Conservation (phyloP, 139 green algal species). For the Gonium pectorale region DNA sequence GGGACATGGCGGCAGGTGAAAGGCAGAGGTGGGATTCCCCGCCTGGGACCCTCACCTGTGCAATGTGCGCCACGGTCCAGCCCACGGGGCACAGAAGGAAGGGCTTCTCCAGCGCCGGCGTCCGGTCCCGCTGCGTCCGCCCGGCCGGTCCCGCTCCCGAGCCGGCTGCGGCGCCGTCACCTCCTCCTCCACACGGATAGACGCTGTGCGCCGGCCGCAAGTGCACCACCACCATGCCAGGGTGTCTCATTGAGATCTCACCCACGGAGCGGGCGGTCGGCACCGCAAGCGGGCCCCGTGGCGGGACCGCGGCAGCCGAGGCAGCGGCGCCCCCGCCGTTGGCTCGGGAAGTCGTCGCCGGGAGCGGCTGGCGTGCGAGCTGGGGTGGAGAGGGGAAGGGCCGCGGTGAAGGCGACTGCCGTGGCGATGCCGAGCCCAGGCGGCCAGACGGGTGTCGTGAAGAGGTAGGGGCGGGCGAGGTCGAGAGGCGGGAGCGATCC, state of each 20-base stretch:
- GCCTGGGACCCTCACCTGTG: neutral
- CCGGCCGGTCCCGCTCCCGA: neutral
- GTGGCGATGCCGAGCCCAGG: too few relatives aligned
- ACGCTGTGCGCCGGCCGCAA: conserved; percentile 3
- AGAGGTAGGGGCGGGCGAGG: too few relatives aligned
- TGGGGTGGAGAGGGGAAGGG: too few relatives aligned
- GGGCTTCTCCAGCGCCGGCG: conserved; percentile 9
- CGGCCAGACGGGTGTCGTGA: too few relatives aligned
- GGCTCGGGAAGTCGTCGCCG: too few relatives aligned
- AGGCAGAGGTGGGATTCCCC: too few relatives aligned
- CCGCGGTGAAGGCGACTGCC: too few relatives aligned
- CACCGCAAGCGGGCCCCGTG: neutral
- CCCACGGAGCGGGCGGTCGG: neutral
- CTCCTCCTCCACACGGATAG: neutral
- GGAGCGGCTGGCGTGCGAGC: too few relatives aligned
- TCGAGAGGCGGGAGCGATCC: too few relatives aligned
- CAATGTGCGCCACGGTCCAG: conserved; percentile 25
- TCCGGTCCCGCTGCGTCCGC: neutral
- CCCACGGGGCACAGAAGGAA: conserved; percentile 4
- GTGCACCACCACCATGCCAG: conserved; percentile 18
- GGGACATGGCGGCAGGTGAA: too few relatives aligned
- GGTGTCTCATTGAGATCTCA: conserved; percentile 19
- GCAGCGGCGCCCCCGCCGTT: neutral
- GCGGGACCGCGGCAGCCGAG: neutral
- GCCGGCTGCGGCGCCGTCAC: neutral